Evolutionary conservation across 768 basidiomycete species (phyloP), one percentile per base, ranked within the genome.

Genomic region (Rhizopogon vesiculosus): DNA sequence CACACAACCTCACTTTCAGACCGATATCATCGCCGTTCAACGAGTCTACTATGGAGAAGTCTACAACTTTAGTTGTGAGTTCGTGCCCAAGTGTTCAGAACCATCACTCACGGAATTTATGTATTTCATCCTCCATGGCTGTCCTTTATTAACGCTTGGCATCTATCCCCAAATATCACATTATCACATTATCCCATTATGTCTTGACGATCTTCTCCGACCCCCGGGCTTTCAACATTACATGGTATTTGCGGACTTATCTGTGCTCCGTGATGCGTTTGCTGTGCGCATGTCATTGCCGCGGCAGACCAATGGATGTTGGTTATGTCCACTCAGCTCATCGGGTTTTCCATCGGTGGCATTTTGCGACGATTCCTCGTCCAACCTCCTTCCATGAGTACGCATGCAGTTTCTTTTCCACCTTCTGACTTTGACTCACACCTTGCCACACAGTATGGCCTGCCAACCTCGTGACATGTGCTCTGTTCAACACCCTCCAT

Each of bases 21-120:
- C 87, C 7, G 88, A 90, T 59, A 82, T 91, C 42, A 65, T 89
- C 41, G 86, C 86, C 1, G 87, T 91, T 3, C 88, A 91, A 62
- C 74, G 82, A 41, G 82, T 86, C 1, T 87, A 77, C 61, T 92
- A 92, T 64, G 64, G 78, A 45, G 82, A 87, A 62, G 68, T 50
- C 0, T 83, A 77, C 58, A 78, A 71, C 60, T 88, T 87, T 56
- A 59, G 64, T 42, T 78, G 76, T 77, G 40, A 61, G 75, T 69
- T 0, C 28, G 42, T 18, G 42, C 18, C 7, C 19, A 57, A 39
- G 65, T 63, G 3, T 65, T 15, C 16, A 22, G 41, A 7, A 16
- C n/a, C 18, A 13, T 44, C 28, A 31, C 52, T 48, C 45, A 60
- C 10, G 56, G 39, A 42, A 44, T 40, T 4, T 33, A 52, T 18